Percentiles rank a stretch among this genome's conserved stretches.
phyloP scores from a whole-genome alignment of 805 yeast genomes.

The Candida patagonica region DNA sequence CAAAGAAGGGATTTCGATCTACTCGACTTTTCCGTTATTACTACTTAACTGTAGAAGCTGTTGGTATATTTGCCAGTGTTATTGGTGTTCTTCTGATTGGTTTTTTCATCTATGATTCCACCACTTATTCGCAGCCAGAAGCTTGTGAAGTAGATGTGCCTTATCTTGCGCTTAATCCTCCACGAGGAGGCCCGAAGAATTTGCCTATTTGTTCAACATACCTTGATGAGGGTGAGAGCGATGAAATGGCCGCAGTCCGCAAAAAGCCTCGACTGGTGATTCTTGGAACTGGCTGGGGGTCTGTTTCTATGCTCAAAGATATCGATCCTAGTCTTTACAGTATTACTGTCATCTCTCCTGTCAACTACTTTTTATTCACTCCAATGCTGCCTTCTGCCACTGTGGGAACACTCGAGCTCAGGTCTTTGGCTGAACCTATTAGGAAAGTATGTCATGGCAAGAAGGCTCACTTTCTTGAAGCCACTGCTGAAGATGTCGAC shows the following conservation, averaged over 20 bases:
- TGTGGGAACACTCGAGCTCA: constrained; percentile 58
- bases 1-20: neutral
- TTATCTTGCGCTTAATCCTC: constrained; percentile 43
- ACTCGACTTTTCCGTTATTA: constrained; percentile 6
- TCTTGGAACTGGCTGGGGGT: constrained; percentile 66
- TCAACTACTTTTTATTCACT: constrained; percentile 59
- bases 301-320: constrained; percentile 47
- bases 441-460: constrained; percentile 44
- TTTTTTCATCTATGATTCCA: constrained; percentile 56
- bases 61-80: constrained; percentile 15
- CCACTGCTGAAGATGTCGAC: constrained; percentile 49
- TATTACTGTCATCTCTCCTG: constrained; percentile 59
- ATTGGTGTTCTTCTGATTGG: constrained; percentile 27
- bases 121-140: constrained; percentile 38
- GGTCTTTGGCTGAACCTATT: constrained; percentile 55
- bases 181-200: constrained; percentile 61
- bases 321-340: constrained; percentile 48
- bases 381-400: constrained; percentile 65
- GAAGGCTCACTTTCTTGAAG: constrained; percentile 55
- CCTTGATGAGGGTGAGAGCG: constrained; percentile 48
- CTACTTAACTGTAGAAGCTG: constrained; percentile 12
- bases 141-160: constrained; percentile 42
- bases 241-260: constrained; percentile 18
- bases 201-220: constrained; percentile 49
- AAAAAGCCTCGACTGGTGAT: constrained; percentile 49